Conservation (phyloP, 2,329 filamentous ascomycete species). For the Phialemoniopsis sp. region DNA sequence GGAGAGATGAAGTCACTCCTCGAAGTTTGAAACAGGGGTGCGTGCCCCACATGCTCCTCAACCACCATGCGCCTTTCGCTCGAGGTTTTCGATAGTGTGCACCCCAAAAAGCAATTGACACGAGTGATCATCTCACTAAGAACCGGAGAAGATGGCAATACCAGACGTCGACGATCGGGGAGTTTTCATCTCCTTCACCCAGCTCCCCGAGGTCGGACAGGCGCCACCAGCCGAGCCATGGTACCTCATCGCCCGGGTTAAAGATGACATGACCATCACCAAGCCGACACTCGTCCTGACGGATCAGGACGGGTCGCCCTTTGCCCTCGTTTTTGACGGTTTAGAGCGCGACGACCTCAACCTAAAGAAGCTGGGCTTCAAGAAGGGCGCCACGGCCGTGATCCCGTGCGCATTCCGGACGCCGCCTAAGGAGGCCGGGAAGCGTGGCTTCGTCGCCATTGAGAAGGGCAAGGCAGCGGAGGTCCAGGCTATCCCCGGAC, state of each 20-base stretch:
- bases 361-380: conserved; percentile 22
- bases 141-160: conserved; percentile 10
- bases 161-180: conserved; percentile 25
- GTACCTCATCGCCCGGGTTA: conserved; percentile 39
- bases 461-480: conserved; percentile 20
- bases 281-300: conserved; percentile 42
- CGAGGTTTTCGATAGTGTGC: too few relatives aligned
- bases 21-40: too few relatives aligned
- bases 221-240: conserved; percentile 11
- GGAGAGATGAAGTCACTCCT: conserved; percentile 1
- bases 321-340: conserved; percentile 42
- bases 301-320: conserved; percentile 31
- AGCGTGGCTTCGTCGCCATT: conserved; percentile 32
- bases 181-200: conserved; percentile 27
- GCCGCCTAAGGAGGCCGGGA: conserved; percentile 25
- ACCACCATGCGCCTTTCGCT: too few relatives aligned
- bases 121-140: too few relatives aligned
- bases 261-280: conserved; percentile 42
- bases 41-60: too few relatives aligned
- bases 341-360: conserved; percentile 25
- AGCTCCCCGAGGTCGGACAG: conserved; percentile 17
- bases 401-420: conserved; percentile 27
- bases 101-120: too few relatives aligned
- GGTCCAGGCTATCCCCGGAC: conserved; percentile 27
- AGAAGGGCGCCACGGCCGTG: conserved; percentile 32